These are phyloP conservation scores for Yamadazyma pseudoaaseri DNA, from an alignment of 1,139 yeast species.

Conservation along the genomic window DNA sequence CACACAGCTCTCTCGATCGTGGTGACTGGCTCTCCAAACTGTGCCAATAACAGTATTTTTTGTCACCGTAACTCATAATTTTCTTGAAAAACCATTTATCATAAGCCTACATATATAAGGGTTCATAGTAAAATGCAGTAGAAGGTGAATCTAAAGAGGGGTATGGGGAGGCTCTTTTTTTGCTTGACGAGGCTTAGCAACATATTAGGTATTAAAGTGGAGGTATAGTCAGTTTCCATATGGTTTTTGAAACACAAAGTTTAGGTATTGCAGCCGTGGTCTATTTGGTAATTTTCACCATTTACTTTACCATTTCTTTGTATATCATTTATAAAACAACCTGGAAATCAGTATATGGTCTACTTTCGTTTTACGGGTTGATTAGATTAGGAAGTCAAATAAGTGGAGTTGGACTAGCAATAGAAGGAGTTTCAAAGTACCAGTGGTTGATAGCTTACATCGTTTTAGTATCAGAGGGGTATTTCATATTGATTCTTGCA, in stretches of 20 bases:
- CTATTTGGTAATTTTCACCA: constrained; percentile 26
- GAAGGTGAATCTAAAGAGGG: no score
- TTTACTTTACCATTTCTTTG: constrained; percentile 21
- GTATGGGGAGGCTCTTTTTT: no score
- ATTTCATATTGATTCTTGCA: constrained; percentile 30
- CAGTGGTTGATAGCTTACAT: constrained; percentile 39
- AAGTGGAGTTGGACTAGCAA: constrained; percentile 35
- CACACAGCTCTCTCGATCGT: no score
- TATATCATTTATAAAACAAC: constrained; percentile 19
- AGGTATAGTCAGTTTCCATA: no score
- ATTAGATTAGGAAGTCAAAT: constrained; percentile 35
- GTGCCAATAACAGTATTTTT: no score
- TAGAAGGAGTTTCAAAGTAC: constrained; percentile 24
- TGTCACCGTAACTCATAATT: no score
- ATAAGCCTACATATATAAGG: no score
- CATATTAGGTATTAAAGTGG: no score
- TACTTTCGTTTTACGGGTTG: constrained; percentile 27
- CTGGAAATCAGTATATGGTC: constrained; percentile 23
- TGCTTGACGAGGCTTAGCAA: no score
- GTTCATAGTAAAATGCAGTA: no score
- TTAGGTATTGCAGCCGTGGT: constrained; percentile 36
- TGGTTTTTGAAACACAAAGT: constrained; percentile 14
- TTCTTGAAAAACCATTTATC: no score
- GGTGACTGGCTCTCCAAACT: no score
- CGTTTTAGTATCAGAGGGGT: constrained; percentile 40